A percentile compares a stretch with the other conserved stretches of the same genome.
Evolutionary conservation across 2,329 filamentous ascomycete species (phyloP).

Genomic region (Sporothrix schenckii): DNA sequence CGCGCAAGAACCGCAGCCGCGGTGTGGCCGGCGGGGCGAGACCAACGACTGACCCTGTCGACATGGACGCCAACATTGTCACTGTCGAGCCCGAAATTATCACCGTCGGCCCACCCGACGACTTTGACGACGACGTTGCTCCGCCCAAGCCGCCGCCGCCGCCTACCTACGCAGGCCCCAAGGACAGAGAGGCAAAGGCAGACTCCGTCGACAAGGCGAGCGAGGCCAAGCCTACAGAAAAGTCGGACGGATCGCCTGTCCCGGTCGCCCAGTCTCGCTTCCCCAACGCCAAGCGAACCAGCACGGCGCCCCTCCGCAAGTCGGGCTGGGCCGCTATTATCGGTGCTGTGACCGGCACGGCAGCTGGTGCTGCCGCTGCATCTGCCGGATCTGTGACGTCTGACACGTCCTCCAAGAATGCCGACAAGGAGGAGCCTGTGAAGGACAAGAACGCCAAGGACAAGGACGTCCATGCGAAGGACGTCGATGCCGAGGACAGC

Average conservation of each 20-base stretch:
- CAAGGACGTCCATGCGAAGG: neutral
- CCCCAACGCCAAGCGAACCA: slow-evolving; percentile 40
- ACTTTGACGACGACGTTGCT: slow-evolving; percentile 22
- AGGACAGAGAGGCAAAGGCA: neutral
- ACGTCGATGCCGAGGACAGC: too few relatives aligned
- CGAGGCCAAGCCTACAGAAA: neutral
- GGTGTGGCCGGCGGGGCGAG: neutral
- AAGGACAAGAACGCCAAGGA: neutral
- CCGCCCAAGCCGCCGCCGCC: slow-evolving; percentile 21
- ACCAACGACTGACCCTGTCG: neutral
- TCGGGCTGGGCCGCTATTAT: slow-evolving; percentile 58
- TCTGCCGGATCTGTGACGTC: slow-evolving; percentile 28
- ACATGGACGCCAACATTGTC: slow-evolving; percentile 26
- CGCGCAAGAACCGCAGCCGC: slow-evolving; percentile 11
- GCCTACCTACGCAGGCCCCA: neutral
- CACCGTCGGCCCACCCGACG: slow-evolving; percentile 24
- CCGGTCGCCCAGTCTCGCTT: slow-evolving; percentile 24
- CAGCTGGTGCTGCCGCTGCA: slow-evolving; percentile 37
- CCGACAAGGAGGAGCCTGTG: neutral
- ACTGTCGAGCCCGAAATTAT: slow-evolving; percentile 36
- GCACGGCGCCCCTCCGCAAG: slow-evolving; percentile 36
- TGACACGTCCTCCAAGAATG: slow-evolving; percentile 16
- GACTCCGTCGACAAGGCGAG: neutral
- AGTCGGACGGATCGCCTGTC: slow-evolving; percentile 5
- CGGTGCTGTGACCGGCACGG: slow-evolving; percentile 52